Base-by-base conservation (phyloP, 768 basidiomycete genomes). In the Phylloporus sp. region DNA sequence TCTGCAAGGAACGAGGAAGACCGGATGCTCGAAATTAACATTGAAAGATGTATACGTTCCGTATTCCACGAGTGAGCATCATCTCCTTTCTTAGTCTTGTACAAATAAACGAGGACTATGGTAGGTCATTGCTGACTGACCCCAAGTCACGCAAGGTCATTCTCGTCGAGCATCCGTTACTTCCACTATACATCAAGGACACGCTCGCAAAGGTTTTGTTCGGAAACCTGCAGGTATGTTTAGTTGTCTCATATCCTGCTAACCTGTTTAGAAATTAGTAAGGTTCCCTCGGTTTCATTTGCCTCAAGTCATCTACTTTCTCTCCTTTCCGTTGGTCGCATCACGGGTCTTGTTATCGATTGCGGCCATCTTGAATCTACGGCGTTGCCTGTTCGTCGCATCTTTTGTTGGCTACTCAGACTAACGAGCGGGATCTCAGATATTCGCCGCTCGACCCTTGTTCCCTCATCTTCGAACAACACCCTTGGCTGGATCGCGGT, bases 221-320 rank as follows among this genome's bases (percentile, higher is more conserved):
- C 64, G 87, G 90, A 55, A 97, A 95, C 62, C 71, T 91, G 6
- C 90, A 94, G 74, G 94, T 90, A 55, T 43, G 53, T 43, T 31
- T 2, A 29, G 18, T 18, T 36, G 22, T 29, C 13, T 27, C 13
- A 15, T 47, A 45, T 29, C 16, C 22, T 16, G 26, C 32, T 22
- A 32, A 26, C 13, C 35, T 47, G 31, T 39, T 43, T 16, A 51
- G 45, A 43, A 40, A 26, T 22, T 11, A 6, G 34, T 23, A 64
- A 97, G 93, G 88, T 97, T 26, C 95, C 94, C 7, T 93, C 91
- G 7, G 79, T 99, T 57, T 95, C 93, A 2, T 99, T 98, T 70
- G 88, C 90, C 1, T 86, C 91, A 15, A 87, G 91, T 50, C 91
- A 91, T 59, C 72, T 98, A 0, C 80, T 97, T 16, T 81, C 93